Evolutionary conservation across 2,329 filamentous ascomycete genomes (phyloP).

Genomic region (Fusarium secorum): DNA sequence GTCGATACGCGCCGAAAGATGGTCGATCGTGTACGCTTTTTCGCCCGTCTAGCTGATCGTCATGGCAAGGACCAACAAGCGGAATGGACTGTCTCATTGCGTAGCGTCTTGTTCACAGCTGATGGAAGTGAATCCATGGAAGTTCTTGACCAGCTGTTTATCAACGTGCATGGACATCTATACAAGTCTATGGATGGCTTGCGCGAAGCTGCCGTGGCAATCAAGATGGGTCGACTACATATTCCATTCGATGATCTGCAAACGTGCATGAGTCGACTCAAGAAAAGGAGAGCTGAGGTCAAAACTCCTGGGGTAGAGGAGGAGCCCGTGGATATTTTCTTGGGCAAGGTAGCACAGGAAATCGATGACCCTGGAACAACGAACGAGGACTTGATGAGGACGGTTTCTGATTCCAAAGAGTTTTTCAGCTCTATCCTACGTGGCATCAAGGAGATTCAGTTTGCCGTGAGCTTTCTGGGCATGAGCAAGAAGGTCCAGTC

Average conservation of each 20-base stretch:
- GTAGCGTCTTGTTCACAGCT: slow-evolving; percentile 88
- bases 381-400: slow-evolving; percentile 75
- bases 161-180: slow-evolving; percentile 92
- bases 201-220: slow-evolving; percentile 84
- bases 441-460: slow-evolving; percentile 95
- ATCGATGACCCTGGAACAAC: slow-evolving; percentile 71
- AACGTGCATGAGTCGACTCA: slow-evolving; percentile 66
- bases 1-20: slow-evolving; percentile 93
- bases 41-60: slow-evolving; percentile 74
- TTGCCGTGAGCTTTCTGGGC: slow-evolving; percentile 90
- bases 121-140: slow-evolving; percentile 86
- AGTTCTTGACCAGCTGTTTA: slow-evolving; percentile 82
- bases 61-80: slow-evolving; percentile 73
- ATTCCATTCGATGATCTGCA: slow-evolving; percentile 88
- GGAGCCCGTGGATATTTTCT: slow-evolving; percentile 67
- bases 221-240: slow-evolving; percentile 91
- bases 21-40: slow-evolving; percentile 88
- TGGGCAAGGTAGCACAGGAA: slow-evolving; percentile 79
- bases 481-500: slow-evolving; percentile 81
- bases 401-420: slow-evolving; percentile 90
- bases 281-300: slow-evolving; percentile 52
- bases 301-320: slow-evolving; percentile 51
- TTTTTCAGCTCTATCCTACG: slow-evolving; percentile 89
- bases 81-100: slow-evolving; percentile 90
- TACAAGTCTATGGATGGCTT: slow-evolving; percentile 87